Evolutionary conservation across 2,329 filamentous ascomycete genomes (phyloP).

Genomic region (Talaromyces sp.): DNA sequence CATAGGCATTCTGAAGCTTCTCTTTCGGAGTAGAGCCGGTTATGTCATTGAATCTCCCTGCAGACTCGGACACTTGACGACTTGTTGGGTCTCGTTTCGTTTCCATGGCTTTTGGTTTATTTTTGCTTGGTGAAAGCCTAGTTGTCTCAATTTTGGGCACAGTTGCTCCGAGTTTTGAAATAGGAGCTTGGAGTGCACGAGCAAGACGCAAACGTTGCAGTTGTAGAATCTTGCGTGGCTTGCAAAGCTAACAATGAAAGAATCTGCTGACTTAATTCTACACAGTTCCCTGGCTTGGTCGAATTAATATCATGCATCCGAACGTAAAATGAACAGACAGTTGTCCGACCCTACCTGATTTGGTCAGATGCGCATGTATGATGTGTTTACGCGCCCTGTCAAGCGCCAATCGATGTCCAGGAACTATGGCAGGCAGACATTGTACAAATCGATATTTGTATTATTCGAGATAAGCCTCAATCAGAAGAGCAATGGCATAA

Average conservation of each 20-base stretch:
- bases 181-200: not conserved
- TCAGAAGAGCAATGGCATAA: not conserved
- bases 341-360: conserved; percentile 2
- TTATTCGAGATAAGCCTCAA: not conserved
- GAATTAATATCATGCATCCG: not conserved
- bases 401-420: conserved; percentile 3
- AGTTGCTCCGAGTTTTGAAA: not conserved
- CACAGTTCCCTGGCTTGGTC: not conserved
- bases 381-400: conserved; percentile 2
- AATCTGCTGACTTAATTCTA: not conserved
- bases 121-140: not conserved
- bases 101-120: conserved; percentile 22
- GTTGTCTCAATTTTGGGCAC: not conserved
- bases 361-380: not conserved
- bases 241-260: not conserved
- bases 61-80: conserved; percentile 22
- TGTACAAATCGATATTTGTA: not conserved
- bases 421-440: conserved; percentile 7
- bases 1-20: conserved; percentile 31
- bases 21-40: conserved; percentile 30
- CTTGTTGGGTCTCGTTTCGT: conserved; percentile 18
- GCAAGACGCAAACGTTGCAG: not conserved
- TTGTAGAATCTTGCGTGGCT: not conserved
- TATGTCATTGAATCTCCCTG: conserved; percentile 28
- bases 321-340: not conserved